Conservation (phyloP, 2,329 filamentous ascomycete species). For the Cadophora sp. region DNA sequence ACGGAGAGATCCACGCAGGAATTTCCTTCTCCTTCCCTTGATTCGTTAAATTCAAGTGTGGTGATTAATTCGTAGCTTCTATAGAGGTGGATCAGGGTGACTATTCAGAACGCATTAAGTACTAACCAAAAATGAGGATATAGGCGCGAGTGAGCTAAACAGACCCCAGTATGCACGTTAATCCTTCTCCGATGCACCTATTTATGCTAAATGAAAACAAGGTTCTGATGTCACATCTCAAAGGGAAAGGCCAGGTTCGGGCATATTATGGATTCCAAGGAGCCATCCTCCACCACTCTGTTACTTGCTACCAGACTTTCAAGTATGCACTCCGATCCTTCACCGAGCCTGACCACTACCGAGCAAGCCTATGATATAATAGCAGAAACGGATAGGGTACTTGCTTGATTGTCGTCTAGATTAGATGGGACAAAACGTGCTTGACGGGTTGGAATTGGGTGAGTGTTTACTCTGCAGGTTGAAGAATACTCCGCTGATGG, state of each 20-base stretch:
- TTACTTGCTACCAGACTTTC: neutral
- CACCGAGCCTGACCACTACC: neutral
- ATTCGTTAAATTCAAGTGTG: neutral
- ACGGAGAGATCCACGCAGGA: neutral
- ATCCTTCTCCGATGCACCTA: neutral
- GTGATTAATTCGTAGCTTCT: neutral
- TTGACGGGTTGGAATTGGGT: neutral
- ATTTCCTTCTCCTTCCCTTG: neutral
- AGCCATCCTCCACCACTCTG: neutral
- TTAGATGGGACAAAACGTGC: neutral
- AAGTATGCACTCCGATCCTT: neutral
- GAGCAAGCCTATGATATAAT: neutral
- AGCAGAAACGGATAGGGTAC: neutral
- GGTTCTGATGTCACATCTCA: neutral
- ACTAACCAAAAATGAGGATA: neutral
- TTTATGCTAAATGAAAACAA: neutral
- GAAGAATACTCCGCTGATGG: no score
- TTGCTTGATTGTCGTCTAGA: neutral
- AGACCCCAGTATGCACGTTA: neutral
- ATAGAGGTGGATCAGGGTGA: neutral
- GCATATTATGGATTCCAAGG: neutral
- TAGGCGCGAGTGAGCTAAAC: neutral
- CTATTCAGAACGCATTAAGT: neutral
- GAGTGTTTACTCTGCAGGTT: no score
- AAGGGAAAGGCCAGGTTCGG: no score